These are phyloP conservation scores for Pilobolus umbonatus DNA, from an alignment of 192 early-diverging fungal genomes.

Conservation along the genomic window DNA sequence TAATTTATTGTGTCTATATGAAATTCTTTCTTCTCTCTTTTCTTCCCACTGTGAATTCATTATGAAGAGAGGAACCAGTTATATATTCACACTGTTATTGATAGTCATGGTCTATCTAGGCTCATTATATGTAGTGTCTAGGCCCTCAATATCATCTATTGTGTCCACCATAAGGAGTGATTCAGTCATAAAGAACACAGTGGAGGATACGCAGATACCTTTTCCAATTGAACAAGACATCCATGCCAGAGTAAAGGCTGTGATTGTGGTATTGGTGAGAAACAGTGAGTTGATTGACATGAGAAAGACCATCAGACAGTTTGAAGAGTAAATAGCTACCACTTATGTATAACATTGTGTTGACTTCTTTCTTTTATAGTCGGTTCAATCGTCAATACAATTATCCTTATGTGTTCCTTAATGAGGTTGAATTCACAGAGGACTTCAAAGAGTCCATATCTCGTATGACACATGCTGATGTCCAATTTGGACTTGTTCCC, in stretches of 20 bases:
- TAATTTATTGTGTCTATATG: too few species aligned
- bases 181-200: neutral
- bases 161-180: too few species aligned
- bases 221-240: too few species aligned
- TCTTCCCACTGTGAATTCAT: neutral
- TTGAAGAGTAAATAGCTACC: constrained; percentile 47
- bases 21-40: neutral
- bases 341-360: constrained; percentile 2
- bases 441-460: constrained; percentile 51
- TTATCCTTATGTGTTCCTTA: constrained; percentile 78
- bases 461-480: constrained; percentile 45
- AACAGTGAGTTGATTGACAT: constrained; percentile 67
- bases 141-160: neutral
- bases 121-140: constrained; percentile 10
- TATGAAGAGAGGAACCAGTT: constrained; percentile 8
- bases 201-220: too few species aligned
- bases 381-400: constrained; percentile 66
- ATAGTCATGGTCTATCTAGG: constrained; percentile 7
- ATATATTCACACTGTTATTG: neutral
- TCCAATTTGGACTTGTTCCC: constrained; percentile 65
- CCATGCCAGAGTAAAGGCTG: constrained; percentile 46
- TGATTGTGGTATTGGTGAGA: constrained; percentile 66
- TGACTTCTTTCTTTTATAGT: constrained; percentile 14
- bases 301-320: constrained; percentile 56
- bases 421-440: constrained; percentile 63